phyloP scores from a whole-genome alignment of 106 monocot genomes.

The Allium fistulosum region DNA sequence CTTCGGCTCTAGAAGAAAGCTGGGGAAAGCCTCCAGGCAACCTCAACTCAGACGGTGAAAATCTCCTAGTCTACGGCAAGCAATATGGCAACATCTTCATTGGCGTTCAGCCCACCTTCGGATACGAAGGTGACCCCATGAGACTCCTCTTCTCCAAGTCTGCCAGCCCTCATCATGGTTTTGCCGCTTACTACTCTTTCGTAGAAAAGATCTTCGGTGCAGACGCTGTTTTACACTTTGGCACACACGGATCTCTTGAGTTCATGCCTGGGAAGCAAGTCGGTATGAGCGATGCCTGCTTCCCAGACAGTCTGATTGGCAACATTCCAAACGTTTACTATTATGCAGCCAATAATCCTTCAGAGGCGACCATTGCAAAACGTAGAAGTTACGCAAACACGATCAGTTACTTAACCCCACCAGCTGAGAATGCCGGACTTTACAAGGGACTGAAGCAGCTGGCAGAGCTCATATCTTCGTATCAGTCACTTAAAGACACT shows the following conservation, averaged over 20 bases:
- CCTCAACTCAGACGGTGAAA: conserved; percentile 69
- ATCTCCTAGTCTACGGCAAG: conserved; percentile 63
- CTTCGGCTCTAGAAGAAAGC: conserved; percentile 40
- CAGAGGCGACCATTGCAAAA: conserved; percentile 71
- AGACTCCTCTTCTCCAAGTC: conserved; percentile 73
- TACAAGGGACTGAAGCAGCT: conserved; percentile 78
- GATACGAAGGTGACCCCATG: conserved; percentile 77
- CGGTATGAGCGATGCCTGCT: conserved; percentile 75
- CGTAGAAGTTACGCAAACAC: conserved; percentile 66
- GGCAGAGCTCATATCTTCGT: conserved; percentile 63
- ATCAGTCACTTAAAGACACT: conserved; percentile 59
- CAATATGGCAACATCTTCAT: conserved; percentile 73
- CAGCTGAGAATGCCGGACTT: conserved; percentile 71
- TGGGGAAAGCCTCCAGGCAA: conserved; percentile 82
- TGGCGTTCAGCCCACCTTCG: conserved; percentile 71
- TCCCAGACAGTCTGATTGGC: conserved; percentile 62
- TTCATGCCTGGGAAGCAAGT: conserved; percentile 86
- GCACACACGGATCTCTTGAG: conserved; percentile 66
- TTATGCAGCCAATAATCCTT: conserved; percentile 77
- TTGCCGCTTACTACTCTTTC: conserved; percentile 68
- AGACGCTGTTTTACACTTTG: conserved; percentile 72
- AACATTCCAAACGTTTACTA: conserved; percentile 77
- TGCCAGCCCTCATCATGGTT: conserved; percentile 72
- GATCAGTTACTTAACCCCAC: conserved; percentile 70
- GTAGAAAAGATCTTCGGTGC: conserved; percentile 63